A percentile compares a stretch with the other conserved stretches of the same genome.
Conservation (phyloP, 129 eudicot species). For the Calendula officinalis region DNA sequence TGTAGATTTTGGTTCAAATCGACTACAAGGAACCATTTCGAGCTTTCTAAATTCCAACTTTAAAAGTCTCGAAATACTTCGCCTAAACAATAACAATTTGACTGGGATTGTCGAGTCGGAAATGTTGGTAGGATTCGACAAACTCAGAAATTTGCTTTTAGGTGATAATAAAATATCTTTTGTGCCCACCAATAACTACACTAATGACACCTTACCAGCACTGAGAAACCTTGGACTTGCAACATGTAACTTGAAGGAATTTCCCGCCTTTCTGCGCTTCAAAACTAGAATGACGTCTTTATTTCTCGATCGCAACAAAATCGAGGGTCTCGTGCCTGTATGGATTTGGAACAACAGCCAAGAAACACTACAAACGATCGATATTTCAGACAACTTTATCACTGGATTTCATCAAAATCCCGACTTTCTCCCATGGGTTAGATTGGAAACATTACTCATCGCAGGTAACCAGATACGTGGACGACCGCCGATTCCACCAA, state of each 20-base stretch:
- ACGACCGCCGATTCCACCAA: conserved; percentile 5
- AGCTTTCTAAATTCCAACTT: conserved; percentile 16
- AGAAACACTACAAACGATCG: background rate
- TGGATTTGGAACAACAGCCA: conserved; percentile 6
- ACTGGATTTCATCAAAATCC: conserved; percentile 14
- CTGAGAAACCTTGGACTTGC: background rate
- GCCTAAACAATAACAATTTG: background rate
- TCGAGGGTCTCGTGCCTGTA: conserved; percentile 1
- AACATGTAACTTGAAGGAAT: conserved; percentile 13
- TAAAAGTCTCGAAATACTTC: background rate
- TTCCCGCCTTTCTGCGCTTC: conserved; percentile 16
- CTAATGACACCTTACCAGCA: background rate
- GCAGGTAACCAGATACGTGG: background rate
- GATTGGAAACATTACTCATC: background rate
- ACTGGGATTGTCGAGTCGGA: conserved; percentile 15
- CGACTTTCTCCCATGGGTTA: conserved; percentile 6
- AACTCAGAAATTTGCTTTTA: background rate
- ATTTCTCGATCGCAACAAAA: background rate
- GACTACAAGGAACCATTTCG: conserved; percentile 15
- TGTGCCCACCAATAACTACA: background rate
- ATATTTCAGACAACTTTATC: background rate
- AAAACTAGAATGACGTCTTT: background rate
- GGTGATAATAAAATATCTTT: background rate
- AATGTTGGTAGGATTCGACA: conserved; percentile 4
- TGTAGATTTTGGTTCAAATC: background rate